Percentiles rank a stretch among this genome's conserved stretches.
Conservation (phyloP, 2,329 filamentous ascomycete species). For the Cadophora sp. region DNA sequence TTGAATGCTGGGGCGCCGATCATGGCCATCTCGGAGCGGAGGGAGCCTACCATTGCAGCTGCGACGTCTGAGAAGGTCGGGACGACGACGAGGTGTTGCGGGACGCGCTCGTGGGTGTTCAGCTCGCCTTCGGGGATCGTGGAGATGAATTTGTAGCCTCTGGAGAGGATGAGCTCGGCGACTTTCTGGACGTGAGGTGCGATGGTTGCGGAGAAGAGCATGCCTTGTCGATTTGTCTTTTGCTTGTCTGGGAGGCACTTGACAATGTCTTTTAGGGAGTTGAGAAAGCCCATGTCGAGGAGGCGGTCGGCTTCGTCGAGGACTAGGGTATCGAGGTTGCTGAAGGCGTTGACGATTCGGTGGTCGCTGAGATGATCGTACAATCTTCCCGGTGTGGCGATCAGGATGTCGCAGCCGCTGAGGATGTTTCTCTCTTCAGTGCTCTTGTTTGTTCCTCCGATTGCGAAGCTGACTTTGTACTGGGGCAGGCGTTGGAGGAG, state of each 20-base stretch:
- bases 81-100: slow-evolving; percentile 76
- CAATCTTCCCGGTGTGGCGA: slow-evolving; percentile 89
- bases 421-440: slow-evolving; percentile 72
- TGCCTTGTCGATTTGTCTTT: slow-evolving; percentile 79
- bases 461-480: slow-evolving; percentile 73
- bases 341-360: slow-evolving; percentile 41
- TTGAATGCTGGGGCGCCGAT: slow-evolving; percentile 70
- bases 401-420: slow-evolving; percentile 83
- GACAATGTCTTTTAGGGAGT: slow-evolving; percentile 68
- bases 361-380: slow-evolving; percentile 74
- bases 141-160: slow-evolving; percentile 86
- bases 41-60: slow-evolving; percentile 79
- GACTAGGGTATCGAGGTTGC: slow-evolving; percentile 85
- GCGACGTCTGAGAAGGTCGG: slow-evolving; percentile 76
- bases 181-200: slow-evolving; percentile 82
- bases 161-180: slow-evolving; percentile 78
- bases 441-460: slow-evolving; percentile 86
- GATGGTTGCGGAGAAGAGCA: slow-evolving; percentile 95
- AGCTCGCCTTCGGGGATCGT: slow-evolving; percentile 84
- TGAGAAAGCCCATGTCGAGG: slow-evolving; percentile 89
- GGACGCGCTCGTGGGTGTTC: slow-evolving; percentile 84
- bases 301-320: slow-evolving; percentile 98
- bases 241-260: slow-evolving; percentile 65
- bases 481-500: slow-evolving; percentile 42
- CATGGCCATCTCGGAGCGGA: slow-evolving; percentile 63